Evolutionary conservation across 148 eudicot genomes (phyloP).

Genomic region (Arbutus unedo): DNA sequence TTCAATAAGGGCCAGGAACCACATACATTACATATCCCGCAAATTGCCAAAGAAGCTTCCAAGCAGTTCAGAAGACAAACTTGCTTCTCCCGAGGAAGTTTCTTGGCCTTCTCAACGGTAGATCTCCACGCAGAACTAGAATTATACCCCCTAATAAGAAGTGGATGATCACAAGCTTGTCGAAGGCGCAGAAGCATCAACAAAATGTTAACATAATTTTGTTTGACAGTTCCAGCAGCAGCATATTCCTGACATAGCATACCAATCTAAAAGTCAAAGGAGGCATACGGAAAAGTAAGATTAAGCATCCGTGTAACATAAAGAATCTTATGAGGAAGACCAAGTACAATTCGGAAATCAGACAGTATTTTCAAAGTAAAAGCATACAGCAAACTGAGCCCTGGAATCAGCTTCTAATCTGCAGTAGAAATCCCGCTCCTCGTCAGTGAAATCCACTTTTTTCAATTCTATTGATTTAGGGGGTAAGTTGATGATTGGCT

Average conservation of each 20-base stretch:
- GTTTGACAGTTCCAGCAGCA: constrained; percentile 83
- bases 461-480: constrained; percentile 72
- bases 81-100: constrained; percentile 65
- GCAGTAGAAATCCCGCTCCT: constrained; percentile 81
- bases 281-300: not conserved
- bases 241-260: constrained; percentile 69
- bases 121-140: constrained; percentile 54
- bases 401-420: constrained; percentile 86
- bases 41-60: constrained; percentile 82
- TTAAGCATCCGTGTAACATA: not conserved
- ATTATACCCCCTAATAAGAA: constrained; percentile 62
- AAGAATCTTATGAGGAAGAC: not conserved
- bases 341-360: not conserved
- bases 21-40: constrained; percentile 84
- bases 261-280: constrained; percentile 8
- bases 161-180: constrained; percentile 98
- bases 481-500: constrained; percentile 82
- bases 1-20: not conserved
- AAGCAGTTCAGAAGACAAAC: constrained; percentile 60
- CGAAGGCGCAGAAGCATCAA: constrained; percentile 93
- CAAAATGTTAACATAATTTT: constrained; percentile 89
- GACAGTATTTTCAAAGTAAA: not conserved
- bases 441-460: constrained; percentile 75
- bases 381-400: constrained; percentile 88
- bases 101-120: constrained; percentile 58